phyloP scores from a whole-genome alignment of 164 flowering plant species.

The Brasenia schreberi region DNA sequence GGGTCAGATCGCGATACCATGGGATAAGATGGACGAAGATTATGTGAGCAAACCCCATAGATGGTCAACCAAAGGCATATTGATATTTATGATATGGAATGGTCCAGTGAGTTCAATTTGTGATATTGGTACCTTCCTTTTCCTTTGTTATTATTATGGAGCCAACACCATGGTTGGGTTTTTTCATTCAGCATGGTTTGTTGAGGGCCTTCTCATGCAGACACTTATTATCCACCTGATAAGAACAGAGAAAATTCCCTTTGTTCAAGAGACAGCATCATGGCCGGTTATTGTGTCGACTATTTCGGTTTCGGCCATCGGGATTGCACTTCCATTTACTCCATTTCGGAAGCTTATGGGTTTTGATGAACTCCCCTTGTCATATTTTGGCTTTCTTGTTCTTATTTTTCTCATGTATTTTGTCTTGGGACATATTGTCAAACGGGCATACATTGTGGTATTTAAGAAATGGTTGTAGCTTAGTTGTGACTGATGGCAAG shows the following conservation, averaged over 20 bases:
- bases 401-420: slow-evolving; percentile 53
- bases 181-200: slow-evolving; percentile 49
- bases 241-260: slow-evolving; percentile 66
- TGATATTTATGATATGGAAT: slow-evolving; percentile 56
- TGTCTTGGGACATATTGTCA: slow-evolving; percentile 44
- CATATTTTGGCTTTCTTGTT: slow-evolving; percentile 55
- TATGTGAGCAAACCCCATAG: slow-evolving; percentile 37
- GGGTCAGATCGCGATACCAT: slow-evolving; percentile 65
- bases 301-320: slow-evolving; percentile 35
- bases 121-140: slow-evolving; percentile 34
- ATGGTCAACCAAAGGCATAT: slow-evolving; percentile 46
- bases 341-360: slow-evolving; percentile 41
- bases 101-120: slow-evolving; percentile 54
- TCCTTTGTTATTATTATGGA: slow-evolving; percentile 33
- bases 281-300: slow-evolving; percentile 67
- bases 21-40: slow-evolving; percentile 74
- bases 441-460: slow-evolving; percentile 40
- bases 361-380: slow-evolving; percentile 30
- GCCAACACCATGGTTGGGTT: slow-evolving; percentile 9
- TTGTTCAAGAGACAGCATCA: slow-evolving; percentile 57
- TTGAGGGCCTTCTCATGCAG: slow-evolving; percentile 76
- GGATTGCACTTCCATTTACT: slow-evolving; percentile 46
- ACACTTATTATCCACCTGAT: slow-evolving; percentile 61
- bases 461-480: slow-evolving; percentile 35
- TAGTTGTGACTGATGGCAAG: too few relatives aligned